phyloP scores from a whole-genome alignment of 106 monocot genomes.

The Posidonia australis region DNA sequence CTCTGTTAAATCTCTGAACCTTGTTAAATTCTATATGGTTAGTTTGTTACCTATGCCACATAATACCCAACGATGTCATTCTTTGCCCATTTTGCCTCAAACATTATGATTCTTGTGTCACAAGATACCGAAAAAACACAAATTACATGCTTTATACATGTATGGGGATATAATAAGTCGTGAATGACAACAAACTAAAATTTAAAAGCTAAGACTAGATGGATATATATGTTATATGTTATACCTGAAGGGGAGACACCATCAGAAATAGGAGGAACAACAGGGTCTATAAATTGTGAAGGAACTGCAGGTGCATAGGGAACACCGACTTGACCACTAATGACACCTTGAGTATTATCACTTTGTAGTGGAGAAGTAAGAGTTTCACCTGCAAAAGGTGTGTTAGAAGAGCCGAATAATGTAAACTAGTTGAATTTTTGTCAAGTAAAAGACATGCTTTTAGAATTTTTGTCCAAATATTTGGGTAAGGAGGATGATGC shows the following conservation, averaged over 20 bases:
- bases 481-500: constrained; percentile 6
- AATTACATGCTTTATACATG: background rate
- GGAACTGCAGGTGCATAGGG: constrained; percentile 9
- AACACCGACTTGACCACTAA: constrained; percentile 6
- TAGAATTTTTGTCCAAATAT: constrained; percentile 18
- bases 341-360: constrained; percentile 14
- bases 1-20: too few species aligned
- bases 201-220: background rate
- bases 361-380: constrained; percentile 11
- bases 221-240: background rate
- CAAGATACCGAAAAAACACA: background rate
- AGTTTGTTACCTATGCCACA: too few species aligned
- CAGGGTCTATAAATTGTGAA: constrained; percentile 14
- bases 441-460: constrained; percentile 19
- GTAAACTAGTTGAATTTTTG: background rate
- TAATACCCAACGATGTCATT: too few species aligned
- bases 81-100: too few species aligned
- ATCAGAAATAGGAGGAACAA: constrained; percentile 5
- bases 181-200: background rate
- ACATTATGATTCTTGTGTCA: too few species aligned
- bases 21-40: too few species aligned
- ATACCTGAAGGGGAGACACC: background rate
- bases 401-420: background rate
- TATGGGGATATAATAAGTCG: background rate
- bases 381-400: constrained; percentile 6